Evolutionary conservation across 1,284 basidiomycete species (phyloP).

Genomic region (Naganishia albida): DNA sequence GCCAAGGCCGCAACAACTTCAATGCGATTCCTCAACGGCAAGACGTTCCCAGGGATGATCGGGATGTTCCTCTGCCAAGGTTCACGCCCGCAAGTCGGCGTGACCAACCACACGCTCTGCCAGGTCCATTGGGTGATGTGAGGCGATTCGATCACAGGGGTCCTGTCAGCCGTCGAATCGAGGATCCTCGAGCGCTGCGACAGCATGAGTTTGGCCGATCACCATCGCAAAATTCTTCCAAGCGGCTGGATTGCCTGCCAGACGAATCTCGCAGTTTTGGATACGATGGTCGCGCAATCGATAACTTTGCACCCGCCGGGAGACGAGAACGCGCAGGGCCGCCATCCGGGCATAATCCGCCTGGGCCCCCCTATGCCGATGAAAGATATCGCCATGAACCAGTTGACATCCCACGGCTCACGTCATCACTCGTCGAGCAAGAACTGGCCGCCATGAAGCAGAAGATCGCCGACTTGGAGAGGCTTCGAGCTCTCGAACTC

Average conservation of each 20-base stretch:
- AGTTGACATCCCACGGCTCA: not conserved
- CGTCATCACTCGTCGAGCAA: constrained; percentile 21
- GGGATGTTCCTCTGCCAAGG: not conserved
- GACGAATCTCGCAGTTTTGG: not conserved
- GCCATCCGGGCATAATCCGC: too few species aligned
- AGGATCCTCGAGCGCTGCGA: not conserved
- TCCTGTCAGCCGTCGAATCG: not conserved
- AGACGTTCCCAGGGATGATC: too few species aligned
- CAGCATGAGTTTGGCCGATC: not conserved
- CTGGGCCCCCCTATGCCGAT: too few species aligned
- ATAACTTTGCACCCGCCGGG: too few species aligned
- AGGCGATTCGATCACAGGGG: not conserved
- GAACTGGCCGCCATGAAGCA: constrained; percentile 26
- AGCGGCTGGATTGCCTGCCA: not conserved
- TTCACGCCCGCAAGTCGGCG: not conserved
- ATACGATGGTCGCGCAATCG: not conserved
- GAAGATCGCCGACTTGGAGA: constrained; percentile 25
- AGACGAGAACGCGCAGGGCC: too few species aligned
- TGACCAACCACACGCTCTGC: not conserved
- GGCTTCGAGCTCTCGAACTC: constrained; percentile 17
- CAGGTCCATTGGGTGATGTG: not conserved
- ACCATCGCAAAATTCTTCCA: not conserved
- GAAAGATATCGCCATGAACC: not conserved
- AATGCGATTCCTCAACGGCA: too few species aligned
- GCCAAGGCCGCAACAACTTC: too few species aligned